Evolutionary conservation across 192 early-diverging fungal species (phyloP).

Genomic region (Chytriomyces sp.): DNA sequence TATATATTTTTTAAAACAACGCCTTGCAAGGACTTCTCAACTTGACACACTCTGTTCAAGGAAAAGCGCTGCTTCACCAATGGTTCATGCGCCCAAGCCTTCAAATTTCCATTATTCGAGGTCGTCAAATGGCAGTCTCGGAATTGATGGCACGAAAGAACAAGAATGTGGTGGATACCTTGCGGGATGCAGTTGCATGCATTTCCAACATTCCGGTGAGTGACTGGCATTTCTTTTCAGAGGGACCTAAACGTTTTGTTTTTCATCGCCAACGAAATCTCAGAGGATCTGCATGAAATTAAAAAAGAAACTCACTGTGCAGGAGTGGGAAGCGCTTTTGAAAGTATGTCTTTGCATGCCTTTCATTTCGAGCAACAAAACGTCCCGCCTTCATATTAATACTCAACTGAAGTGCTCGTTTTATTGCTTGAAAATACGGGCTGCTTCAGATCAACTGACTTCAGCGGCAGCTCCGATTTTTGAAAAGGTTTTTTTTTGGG

Average conservation of each 20-base stretch:
- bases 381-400: too few relatives aligned
- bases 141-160: constrained; percentile 58
- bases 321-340: constrained; percentile 68
- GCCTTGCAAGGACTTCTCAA: constrained; percentile 63
- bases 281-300: constrained; percentile 46
- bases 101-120: constrained; percentile 50
- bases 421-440: constrained; percentile 59
- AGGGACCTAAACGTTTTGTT: neutral
- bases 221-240: neutral
- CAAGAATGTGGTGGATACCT: constrained; percentile 43
- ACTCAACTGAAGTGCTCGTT: constrained; percentile 74
- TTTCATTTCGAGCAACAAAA: too few relatives aligned
- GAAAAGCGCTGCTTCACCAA: constrained; percentile 60
- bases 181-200: constrained; percentile 46
- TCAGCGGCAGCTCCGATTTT: constrained; percentile 10
- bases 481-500: too few relatives aligned
- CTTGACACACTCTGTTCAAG: constrained; percentile 63
- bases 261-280: constrained; percentile 2
- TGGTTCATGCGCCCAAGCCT: constrained; percentile 73
- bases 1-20: too few relatives aligned
- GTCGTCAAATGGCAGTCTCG: constrained; percentile 63
- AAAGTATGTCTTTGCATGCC: constrained; percentile 57
- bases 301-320: constrained; percentile 50
- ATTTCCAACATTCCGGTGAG: constrained; percentile 50
- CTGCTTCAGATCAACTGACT: constrained; percentile 26